phyloP scores from a whole-genome alignment of 306 rosid species.

The Delonix regia region DNA sequence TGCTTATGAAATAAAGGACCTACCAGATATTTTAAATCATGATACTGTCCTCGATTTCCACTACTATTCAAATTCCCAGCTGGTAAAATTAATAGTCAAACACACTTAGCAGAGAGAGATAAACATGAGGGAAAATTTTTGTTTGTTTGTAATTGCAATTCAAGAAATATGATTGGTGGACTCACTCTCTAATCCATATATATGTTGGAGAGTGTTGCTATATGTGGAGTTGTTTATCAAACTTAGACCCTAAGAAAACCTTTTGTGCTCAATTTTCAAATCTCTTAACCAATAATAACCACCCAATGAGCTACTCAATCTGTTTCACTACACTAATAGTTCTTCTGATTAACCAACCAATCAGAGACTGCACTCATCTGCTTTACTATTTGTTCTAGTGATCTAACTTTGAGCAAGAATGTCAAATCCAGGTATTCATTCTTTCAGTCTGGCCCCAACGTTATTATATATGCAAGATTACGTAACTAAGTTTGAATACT shows the following conservation, averaged over 20 bases:
- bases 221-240: slow-evolving; percentile 62
- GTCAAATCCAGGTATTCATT: neutral
- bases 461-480: too few species aligned
- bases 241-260: slow-evolving; percentile 61
- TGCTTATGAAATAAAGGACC: neutral
- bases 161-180: slow-evolving; percentile 35
- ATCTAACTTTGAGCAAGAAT: slow-evolving; percentile 5
- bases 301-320: slow-evolving; percentile 44
- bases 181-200: slow-evolving; percentile 23
- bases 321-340: slow-evolving; percentile 11
- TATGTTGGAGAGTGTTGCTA: slow-evolving; percentile 17
- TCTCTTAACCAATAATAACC: slow-evolving; percentile 32
- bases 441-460: slow-evolving; percentile 21
- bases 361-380: slow-evolving; percentile 20
- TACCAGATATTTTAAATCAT: neutral
- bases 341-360: slow-evolving; percentile 39
- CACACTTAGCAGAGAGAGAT: slow-evolving; percentile 9
- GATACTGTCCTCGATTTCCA: slow-evolving; percentile 16
- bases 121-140: neutral
- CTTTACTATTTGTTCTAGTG: slow-evolving; percentile 11
- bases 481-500: too few species aligned
- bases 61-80: slow-evolving; percentile 4
- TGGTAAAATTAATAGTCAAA: slow-evolving; percentile 19
- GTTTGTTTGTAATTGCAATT: neutral
- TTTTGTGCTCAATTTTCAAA: neutral